Percentiles rank a stretch among this genome's conserved stretches.
These are phyloP conservation scores for Clohesyomyces aquaticus DNA, from an alignment of 495 filamentous ascomycete genomes.

Conservation along the genomic window DNA sequence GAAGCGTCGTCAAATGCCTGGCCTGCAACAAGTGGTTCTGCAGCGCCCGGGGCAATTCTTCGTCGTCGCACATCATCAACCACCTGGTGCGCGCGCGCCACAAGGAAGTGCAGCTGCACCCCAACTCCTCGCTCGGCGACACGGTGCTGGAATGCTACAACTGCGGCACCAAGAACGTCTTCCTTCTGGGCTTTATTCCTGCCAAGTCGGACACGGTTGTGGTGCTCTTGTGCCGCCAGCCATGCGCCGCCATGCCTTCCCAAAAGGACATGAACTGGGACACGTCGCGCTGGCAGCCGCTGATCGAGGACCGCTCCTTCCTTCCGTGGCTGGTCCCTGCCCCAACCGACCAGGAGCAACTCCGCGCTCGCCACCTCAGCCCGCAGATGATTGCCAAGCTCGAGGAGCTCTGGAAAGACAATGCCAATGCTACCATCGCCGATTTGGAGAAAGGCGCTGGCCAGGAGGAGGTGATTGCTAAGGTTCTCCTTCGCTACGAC, in stretches of 20 bases:
- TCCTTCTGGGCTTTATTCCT: conserved; percentile 99
- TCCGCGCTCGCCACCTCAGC: conserved; percentile 89
- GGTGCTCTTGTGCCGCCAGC: conserved; percentile 93
- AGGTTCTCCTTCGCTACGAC: conserved; percentile 92
- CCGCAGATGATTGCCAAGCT: conserved; percentile 96
- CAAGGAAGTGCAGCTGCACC: conserved; percentile 98
- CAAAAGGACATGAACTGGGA: conserved; percentile 99
- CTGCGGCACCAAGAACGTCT: conserved; percentile 98
- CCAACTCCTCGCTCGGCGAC: conserved; percentile 91
- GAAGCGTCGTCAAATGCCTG: conserved; percentile 94
- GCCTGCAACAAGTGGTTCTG: conserved; percentile 99
- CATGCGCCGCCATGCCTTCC: conserved; percentile 89
- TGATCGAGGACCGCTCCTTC: conserved; percentile 97
- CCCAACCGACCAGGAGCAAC: conserved; percentile 92
- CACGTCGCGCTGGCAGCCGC: conserved; percentile 93
- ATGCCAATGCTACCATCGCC: conserved; percentile 81
- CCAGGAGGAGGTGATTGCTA: conserved; percentile 92
- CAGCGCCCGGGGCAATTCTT: conserved; percentile 94
- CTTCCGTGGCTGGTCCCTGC: conserved; percentile 89
- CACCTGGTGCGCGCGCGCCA: conserved; percentile 96
- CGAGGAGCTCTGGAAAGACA: conserved; percentile 99
- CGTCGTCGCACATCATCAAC: conserved; percentile 97
- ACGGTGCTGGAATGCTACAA: conserved; percentile 99
- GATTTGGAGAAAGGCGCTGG: conserved; percentile 93
- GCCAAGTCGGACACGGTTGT: conserved; percentile 98